Conservation (phyloP, 164 flowering plant genomes). For the Stephania japonica region DNA sequence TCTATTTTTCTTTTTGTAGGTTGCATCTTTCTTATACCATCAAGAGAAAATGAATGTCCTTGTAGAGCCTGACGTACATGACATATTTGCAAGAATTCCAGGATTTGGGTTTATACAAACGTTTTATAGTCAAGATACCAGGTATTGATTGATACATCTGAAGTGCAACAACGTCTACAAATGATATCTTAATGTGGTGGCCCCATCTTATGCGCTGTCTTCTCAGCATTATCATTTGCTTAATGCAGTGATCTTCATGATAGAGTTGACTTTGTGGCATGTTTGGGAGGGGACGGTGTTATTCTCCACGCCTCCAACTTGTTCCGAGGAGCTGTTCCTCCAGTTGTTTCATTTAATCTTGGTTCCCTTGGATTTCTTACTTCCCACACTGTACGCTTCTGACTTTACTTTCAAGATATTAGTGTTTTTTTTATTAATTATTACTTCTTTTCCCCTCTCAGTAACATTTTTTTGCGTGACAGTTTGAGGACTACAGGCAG, state of each 20-base stretch:
- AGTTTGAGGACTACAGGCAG: constrained; percentile 79
- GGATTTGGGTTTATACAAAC: constrained; percentile 99
- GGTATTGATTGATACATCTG: constrained; percentile 37
- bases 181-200: constrained; percentile 1
- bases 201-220: not conserved
- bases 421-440: not conserved
- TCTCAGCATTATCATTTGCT: not conserved
- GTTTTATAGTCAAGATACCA: constrained; percentile 89
- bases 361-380: constrained; percentile 99
- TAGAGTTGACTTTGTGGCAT: constrained; percentile 94
- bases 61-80: constrained; percentile 98
- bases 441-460: constrained; percentile 4
- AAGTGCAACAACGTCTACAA: not conserved
- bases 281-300: constrained; percentile 98
- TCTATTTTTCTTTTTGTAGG: constrained; percentile 39
- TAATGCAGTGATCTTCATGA: constrained; percentile 87
- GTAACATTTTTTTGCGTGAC: constrained; percentile 14
- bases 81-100: constrained; percentile 93
- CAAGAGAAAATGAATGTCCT: constrained; percentile 96
- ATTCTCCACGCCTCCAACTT: constrained; percentile 95
- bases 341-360: constrained; percentile 96
- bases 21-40: constrained; percentile 77
- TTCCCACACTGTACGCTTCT: constrained; percentile 70
- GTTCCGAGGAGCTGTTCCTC: constrained; percentile 92
- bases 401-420: constrained; percentile 6